Evolutionary conservation across 2,329 filamentous ascomycete genomes (phyloP), one percentile per base, ranked within the genome.

Genomic region (Exophiala calicioides): DNA sequence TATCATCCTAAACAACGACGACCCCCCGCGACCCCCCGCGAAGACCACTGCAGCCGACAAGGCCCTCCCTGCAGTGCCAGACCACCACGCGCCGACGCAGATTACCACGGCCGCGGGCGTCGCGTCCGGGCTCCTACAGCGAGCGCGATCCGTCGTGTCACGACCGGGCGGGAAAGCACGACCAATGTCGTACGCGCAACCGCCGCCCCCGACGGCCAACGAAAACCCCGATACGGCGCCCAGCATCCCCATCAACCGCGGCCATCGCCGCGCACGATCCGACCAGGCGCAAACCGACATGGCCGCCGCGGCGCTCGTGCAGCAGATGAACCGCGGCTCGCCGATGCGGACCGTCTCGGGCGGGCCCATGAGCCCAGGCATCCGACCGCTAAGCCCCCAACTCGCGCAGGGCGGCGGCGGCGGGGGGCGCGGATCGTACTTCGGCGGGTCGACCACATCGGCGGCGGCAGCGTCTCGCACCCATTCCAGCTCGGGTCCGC

Each of bases 291-390:
- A 58, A 24, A 36, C 37, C 19, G 53, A 58, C 34, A 60, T 65
- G 34, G 62, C 68, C 41, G 83, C 82, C 13, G 86, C 87, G 5
- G 81, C 78, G 50, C 80, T 95, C 21, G 85, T 95, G 37, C 88
- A 88, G 60, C 90, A 90, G 67, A 95, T 95, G 86, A 94, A 94
- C 71, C 85, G 84, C 61, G 85, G 85, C 10, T 79, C 82, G 7
- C 57, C 65, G n/a, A 58, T 60, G 16, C 55, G 62, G 23, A 61
- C 68, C 15, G 66, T 67, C 36, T 70, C 70, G 5, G 65, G 67
- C 10, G 79, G 85, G 16, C 78, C 82, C 6, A 74, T 79, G 44
- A 71, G 67, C 60, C 75, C 63, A 48, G 68, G 45, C 39, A 71
- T 71, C 74, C 81, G 66, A 70, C 81, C 59, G 70, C 84, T 52